Base-by-base conservation (phyloP, 495 filamentous ascomycete species). In the Neohortaea acidophila region DNA sequence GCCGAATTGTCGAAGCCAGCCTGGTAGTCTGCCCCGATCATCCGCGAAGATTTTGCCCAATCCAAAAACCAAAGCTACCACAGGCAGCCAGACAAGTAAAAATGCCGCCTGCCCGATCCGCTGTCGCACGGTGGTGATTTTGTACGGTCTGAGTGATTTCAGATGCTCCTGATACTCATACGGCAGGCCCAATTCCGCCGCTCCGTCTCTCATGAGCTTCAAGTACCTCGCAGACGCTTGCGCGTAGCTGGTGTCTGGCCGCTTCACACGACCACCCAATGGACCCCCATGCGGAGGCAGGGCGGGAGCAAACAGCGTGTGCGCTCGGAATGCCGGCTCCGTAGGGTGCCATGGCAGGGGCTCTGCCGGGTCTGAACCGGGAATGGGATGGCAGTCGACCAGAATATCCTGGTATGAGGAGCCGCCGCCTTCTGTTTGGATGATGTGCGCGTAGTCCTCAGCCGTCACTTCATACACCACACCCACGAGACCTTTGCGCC, bases 401-500 rank as follows among this genome's bases (percentile, higher is more conserved):
- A 84, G 53, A n/a, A 89, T 65, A 49, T 94, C 86, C 36, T 75
- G 64, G 59, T 97, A 97, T 11, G 72, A 64, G 10, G 71, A 58
- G 7, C 87, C 86, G 23, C 80, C 84, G 41, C 87, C 87, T 56
- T 97, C 89, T 2, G 84, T 94, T 3, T 77, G 75, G 40, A 96
- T 77, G 48, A 97, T 89, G 38, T 70, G 78, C 2, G 77, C 72
- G 53, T 79, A 97, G 63, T 97, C 89, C 5, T 62, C 51, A 2
- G 61, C 55, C 2, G 84, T 89, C 19, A 96, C 78, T 60, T 94
- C 84, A 66, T 97, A 97, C 23, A 94, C 89, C 15, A 93, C 81
- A 29, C 89, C 89, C 30, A 94, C 68, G 9, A 97, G 67, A 13
- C 83, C 81, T 45, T 80, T 82, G 43, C 70, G 59, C 81, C 84